Evolutionary conservation across 257 asterid species (phyloP), one percentile per base, ranked within the genome.

Genomic region (Lithospermum erythrorhizon): DNA sequence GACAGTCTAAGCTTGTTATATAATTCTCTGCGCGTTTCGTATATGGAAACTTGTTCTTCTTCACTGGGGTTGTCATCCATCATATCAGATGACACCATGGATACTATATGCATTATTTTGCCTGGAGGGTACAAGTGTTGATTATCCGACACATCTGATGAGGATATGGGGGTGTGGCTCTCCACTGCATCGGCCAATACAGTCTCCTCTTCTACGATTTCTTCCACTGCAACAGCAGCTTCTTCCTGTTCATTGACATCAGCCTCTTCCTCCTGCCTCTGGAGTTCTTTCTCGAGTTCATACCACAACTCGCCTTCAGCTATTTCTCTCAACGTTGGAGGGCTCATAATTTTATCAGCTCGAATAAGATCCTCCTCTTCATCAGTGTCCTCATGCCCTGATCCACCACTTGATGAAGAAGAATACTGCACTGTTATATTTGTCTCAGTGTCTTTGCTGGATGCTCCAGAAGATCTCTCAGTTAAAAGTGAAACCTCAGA

Each of bases 81-180:
- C 17, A 74, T 21, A 41, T 76, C 85, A 0, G 79, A 17, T 18
- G 70, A 71, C 27, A 86, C 83, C 24, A 75, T 65, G 54, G 85
- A 72, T 52, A 90, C 78, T 14, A 90, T 84, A 59, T 90, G 97
- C 97, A 90, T 84, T 63, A 87, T 79, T 32, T 62, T 66, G 15
- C 97, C 97, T 0, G 97, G 96, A 41, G 97, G 97, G 53, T 83
- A 90, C 65, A 90, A 81, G 37, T 75, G 87, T 57, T 63, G 82
- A 58, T 78, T 79, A 27, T 90, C 95, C 5, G 77, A 82, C 64
- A 89, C 87, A 55, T 82, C 87, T 5, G 81, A 79, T 3, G 89
- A 72, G 6, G 94, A 82, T 30, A 84, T 73, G 6, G 87, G 82
- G 0, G 89, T 75, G 21, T 70, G 81, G 71, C 80, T 78, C 67